Conservation (phyloP, 2,329 filamentous ascomycete species). For the Fusarium brachygibbosum region DNA sequence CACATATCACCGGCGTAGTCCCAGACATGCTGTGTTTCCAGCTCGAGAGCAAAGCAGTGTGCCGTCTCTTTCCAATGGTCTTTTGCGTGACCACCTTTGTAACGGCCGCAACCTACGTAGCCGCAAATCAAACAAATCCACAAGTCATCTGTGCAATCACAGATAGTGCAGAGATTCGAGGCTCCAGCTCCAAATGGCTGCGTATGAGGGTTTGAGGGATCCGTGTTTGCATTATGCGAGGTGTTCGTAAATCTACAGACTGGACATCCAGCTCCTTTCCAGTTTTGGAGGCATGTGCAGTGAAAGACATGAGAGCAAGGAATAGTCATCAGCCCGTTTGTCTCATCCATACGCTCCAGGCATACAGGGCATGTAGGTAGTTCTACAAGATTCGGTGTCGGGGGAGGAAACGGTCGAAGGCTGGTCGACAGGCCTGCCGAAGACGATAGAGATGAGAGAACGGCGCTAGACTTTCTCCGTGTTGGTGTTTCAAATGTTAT, state of each 20-base stretch:
- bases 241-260: constrained; percentile 89
- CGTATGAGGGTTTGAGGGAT: constrained; percentile 63
- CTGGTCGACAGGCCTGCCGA: constrained; percentile 59
- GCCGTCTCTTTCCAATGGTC: constrained; percentile 91
- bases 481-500: constrained; percentile 83
- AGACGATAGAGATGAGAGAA: constrained; percentile 70
- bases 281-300: constrained; percentile 94
- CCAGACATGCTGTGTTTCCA: constrained; percentile 96
- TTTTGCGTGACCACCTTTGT: constrained; percentile 93
- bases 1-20: constrained; percentile 97
- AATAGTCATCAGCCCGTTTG: constrained; percentile 93
- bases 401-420: constrained; percentile 72
- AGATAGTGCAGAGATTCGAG: constrained; percentile 83
- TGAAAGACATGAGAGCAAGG: constrained; percentile 98
- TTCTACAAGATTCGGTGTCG: constrained; percentile 87
- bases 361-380: constrained; percentile 97
- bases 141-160: constrained; percentile 83
- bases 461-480: constrained; percentile 61
- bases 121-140: constrained; percentile 98
- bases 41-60: constrained; percentile 93
- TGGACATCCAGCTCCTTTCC: constrained; percentile 93
- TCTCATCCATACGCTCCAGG: constrained; percentile 98
- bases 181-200: constrained; percentile 70
- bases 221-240: constrained; percentile 53
- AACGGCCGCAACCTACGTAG: constrained; percentile 91